Percentiles rank a stretch among this genome's conserved stretches.
Evolutionary conservation across 352 stramenopile genomes (phyloP).

Genomic region (Globisporangium nagaii): DNA sequence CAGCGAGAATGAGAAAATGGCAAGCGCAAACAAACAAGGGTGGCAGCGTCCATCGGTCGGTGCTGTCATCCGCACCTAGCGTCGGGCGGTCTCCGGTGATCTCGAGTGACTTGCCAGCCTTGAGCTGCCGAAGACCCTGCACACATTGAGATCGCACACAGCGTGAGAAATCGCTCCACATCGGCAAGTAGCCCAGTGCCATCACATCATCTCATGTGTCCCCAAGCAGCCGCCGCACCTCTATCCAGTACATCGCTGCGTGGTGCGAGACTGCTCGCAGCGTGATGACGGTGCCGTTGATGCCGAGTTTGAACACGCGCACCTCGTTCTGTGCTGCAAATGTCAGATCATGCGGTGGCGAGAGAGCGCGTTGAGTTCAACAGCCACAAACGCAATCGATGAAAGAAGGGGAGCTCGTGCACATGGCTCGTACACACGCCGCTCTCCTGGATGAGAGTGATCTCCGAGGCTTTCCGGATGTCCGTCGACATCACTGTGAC

Average conservation of each 20-base stretch:
- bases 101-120: constrained; percentile 35
- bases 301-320: constrained; percentile 44
- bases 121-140: constrained; percentile 46
- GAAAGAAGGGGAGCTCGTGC: background rate
- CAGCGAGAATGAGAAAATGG: too few relatives aligned
- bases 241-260: constrained; percentile 63
- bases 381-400: background rate
- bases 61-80: constrained; percentile 22
- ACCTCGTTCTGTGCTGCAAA: constrained; percentile 24
- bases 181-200: too few relatives aligned
- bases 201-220: too few relatives aligned
- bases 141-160: background rate
- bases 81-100: constrained; percentile 38
- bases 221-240: constrained; percentile 19
- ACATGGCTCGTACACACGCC: constrained; percentile 3
- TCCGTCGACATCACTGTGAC: constrained; percentile 70
- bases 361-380: too few relatives aligned
- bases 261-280: constrained; percentile 62
- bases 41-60: too few relatives aligned
- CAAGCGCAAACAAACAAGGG: background rate
- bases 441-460: constrained; percentile 22
- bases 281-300: constrained; percentile 63
- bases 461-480: constrained; percentile 54
- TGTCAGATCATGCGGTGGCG: too few relatives aligned
- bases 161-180: too few relatives aligned